Conservation (phyloP, 169 alveolate species). For the Eimeria falciformis region DNA sequence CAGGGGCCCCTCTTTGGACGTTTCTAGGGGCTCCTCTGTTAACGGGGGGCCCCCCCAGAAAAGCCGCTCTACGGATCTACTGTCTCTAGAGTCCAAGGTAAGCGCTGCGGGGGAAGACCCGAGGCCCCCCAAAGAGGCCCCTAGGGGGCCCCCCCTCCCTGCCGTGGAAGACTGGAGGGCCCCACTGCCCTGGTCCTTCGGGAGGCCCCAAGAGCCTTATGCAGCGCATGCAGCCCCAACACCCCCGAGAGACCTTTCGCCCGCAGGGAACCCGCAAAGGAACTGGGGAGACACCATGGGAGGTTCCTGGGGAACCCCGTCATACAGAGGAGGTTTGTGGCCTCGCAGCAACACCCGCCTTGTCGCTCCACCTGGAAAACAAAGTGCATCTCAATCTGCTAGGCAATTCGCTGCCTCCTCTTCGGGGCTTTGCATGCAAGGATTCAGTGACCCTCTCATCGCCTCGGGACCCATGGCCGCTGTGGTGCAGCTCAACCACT, state of each 20-base stretch:
- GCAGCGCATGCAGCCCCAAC: conserved; percentile 35
- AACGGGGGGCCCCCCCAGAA: conserved; percentile 36
- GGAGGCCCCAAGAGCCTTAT: background rate
- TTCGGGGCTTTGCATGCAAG: too few species aligned
- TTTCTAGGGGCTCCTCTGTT: background rate
- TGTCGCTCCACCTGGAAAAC: too few species aligned
- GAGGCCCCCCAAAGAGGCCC: conserved; percentile 27
- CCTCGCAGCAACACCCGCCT: background rate
- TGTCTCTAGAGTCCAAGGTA: conserved; percentile 46
- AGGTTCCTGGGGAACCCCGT: conserved; percentile 9
- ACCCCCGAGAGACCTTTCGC: conserved; percentile 51
- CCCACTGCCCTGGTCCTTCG: background rate
- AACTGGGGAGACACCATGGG: conserved; percentile 43
- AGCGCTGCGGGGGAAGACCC: conserved; percentile 51
- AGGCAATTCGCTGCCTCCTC: too few species aligned
- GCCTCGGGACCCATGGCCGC: conserved; percentile 70
- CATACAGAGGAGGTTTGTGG: conserved; percentile 18
- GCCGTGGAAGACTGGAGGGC: conserved; percentile 38
- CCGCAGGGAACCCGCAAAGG: background rate
- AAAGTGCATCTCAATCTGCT: too few species aligned
- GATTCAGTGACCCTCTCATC: too few species aligned
- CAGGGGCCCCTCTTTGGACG: background rate
- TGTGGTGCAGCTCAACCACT: conserved; percentile 20
- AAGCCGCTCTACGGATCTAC: background rate
- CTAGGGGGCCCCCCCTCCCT: conserved; percentile 20